phyloP scores from a whole-genome alignment of 768 basidiomycete species.

The Hygrophoropsis aurantiaca region DNA sequence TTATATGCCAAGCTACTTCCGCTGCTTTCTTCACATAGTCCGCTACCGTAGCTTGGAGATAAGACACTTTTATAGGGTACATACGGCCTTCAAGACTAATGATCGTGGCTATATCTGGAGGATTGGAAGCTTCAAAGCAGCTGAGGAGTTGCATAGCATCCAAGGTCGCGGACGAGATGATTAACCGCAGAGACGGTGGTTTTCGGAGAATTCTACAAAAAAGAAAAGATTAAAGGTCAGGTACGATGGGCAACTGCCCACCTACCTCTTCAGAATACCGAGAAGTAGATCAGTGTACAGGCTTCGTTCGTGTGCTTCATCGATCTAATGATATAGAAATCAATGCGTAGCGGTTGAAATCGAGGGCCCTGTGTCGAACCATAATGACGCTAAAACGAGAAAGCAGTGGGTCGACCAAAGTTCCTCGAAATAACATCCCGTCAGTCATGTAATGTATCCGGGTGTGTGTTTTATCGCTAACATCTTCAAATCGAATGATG shows the following conservation, averaged over 20 bases:
- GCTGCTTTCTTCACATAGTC: constrained; percentile 86
- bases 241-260: too few relatives aligned
- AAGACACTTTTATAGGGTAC: constrained; percentile 94
- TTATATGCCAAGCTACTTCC: constrained; percentile 80
- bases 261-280: constrained; percentile 90
- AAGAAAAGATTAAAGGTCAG: too few relatives aligned
- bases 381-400: constrained; percentile 95
- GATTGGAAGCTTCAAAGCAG: constrained; percentile 74
- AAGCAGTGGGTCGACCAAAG: constrained; percentile 86
- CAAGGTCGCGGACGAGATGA: constrained; percentile 95
- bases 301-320: constrained; percentile 96
- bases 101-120: constrained; percentile 73
- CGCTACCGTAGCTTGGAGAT: constrained; percentile 70
- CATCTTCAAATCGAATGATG: constrained; percentile 94
- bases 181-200: constrained; percentile 83
- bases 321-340: constrained; percentile 56
- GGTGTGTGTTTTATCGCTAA: constrained; percentile 80
- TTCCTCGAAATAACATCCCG: constrained; percentile 96
- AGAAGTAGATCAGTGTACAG: constrained; percentile 94
- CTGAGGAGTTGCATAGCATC: constrained; percentile 88
- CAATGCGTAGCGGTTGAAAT: background rate
- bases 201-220: constrained; percentile 80
- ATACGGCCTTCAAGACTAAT: constrained; percentile 91
- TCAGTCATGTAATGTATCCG: constrained; percentile 96
- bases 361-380: constrained; percentile 41